A percentile compares a stretch with the other conserved stretches of the same genome.
Conservation (phyloP, 805 yeast species). For the Yarrowia keelungensis region DNA sequence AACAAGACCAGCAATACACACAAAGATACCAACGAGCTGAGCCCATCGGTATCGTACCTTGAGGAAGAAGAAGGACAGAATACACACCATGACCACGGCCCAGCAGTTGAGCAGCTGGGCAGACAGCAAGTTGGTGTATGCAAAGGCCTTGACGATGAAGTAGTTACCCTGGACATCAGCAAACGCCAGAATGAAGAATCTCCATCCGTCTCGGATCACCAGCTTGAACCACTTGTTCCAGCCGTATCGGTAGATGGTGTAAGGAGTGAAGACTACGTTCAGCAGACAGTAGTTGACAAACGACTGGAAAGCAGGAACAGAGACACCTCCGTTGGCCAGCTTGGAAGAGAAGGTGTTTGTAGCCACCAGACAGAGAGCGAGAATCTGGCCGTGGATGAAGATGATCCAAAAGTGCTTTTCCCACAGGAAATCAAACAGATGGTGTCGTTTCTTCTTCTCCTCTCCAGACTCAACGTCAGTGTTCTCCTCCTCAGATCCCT, state of each 20-base stretch:
- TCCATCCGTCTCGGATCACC: constrained; percentile 53
- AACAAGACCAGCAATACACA: constrained; percentile 55
- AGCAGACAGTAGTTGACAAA: constrained; percentile 53
- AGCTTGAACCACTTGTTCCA: constrained; percentile 50
- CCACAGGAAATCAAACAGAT: constrained; percentile 26
- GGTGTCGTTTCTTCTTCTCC: constrained; percentile 4
- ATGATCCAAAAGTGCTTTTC: constrained; percentile 52
- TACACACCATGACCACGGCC: constrained; percentile 56
- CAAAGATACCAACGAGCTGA: constrained; percentile 52
- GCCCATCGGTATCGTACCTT: constrained; percentile 58
- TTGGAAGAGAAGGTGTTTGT: constrained; percentile 56
- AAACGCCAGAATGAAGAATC: constrained; percentile 54
- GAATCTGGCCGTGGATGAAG: constrained; percentile 53
- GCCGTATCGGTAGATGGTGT: constrained; percentile 53
- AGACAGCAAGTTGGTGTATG: constrained; percentile 54
- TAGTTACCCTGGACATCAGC: constrained; percentile 58
- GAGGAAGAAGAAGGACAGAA: constrained; percentile 53
- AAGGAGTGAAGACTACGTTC: constrained; percentile 52
- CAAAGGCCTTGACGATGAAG: constrained; percentile 55
- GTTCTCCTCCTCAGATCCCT: background rate
- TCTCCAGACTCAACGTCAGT: constrained; percentile 1
- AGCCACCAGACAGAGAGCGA: constrained; percentile 53
- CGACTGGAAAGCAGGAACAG: constrained; percentile 56
- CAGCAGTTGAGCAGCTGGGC: constrained; percentile 56
- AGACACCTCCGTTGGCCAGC: constrained; percentile 51